A percentile compares a stretch with the other conserved stretches of the same genome.
phyloP scores from a whole-genome alignment of 805 yeast species.

The Kodamaea neixiangensis region DNA sequence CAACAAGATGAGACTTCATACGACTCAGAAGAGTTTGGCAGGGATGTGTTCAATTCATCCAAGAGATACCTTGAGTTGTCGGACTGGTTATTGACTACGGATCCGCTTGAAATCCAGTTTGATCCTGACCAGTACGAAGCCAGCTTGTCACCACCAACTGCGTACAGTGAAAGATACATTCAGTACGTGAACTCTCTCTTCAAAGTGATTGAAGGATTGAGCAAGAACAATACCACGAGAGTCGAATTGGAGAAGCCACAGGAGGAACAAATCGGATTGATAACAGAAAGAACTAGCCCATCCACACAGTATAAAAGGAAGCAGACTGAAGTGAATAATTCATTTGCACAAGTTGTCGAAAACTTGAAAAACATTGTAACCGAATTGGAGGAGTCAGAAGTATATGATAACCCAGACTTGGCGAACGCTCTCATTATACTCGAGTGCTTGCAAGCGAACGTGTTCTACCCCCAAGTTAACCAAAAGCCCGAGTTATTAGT shows the following conservation, averaged over 20 bases:
- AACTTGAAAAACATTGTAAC: conserved; percentile 30
- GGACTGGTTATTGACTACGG: conserved; percentile 46
- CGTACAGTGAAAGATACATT: conserved; percentile 42
- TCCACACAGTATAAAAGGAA: conserved; percentile 5
- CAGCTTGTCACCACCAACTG: conserved; percentile 33
- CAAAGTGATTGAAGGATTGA: conserved; percentile 48
- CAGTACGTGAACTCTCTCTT: conserved; percentile 53
- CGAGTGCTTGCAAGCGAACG: conserved; percentile 57
- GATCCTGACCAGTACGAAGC: conserved; percentile 42
- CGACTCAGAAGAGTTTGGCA: conserved; percentile 3
- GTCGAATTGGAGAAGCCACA: conserved; percentile 19
- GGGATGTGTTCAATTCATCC: conserved; percentile 13
- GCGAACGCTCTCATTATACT: conserved; percentile 52
- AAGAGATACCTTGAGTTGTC: conserved; percentile 42
- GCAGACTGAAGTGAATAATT: conserved; percentile 20
- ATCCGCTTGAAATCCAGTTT: conserved; percentile 39
- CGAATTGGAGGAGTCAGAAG: conserved; percentile 17
- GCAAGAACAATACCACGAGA: conserved; percentile 19
- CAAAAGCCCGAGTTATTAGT: conserved; percentile 46
- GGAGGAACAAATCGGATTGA: conserved; percentile 34
- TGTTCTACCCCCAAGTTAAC: conserved; percentile 41
- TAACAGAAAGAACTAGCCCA: conserved; percentile 18
- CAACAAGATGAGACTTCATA: conserved; percentile 1
- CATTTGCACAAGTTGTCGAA: conserved; percentile 30
- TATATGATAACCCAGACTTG: conserved; percentile 18